These are phyloP conservation scores for Trichophyton simii DNA, from an alignment of 2,329 filamentous ascomycete species.

Conservation along the genomic window DNA sequence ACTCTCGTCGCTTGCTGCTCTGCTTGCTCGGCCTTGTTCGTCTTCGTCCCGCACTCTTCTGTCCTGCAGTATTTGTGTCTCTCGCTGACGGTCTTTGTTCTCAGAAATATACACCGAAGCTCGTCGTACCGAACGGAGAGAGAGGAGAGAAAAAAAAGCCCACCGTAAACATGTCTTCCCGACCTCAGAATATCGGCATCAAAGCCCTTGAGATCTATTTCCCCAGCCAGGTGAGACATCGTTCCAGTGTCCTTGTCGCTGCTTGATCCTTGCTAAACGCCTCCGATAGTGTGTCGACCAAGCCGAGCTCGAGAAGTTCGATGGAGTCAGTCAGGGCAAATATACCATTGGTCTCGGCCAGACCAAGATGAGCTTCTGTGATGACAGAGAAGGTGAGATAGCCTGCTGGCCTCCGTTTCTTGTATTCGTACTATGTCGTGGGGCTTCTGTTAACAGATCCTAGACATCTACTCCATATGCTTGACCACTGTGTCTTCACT, in stretches of 20 bases:
- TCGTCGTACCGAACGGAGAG: too few species aligned
- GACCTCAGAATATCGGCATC: constrained; percentile 79
- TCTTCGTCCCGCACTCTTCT: background rate
- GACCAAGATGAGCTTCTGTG: constrained; percentile 86
- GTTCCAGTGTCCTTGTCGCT: background rate
- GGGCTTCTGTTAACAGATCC: background rate
- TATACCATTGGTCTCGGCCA: constrained; percentile 86
- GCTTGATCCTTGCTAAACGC: constrained; percentile 5
- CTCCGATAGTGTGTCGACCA: constrained; percentile 64
- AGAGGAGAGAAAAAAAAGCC: background rate
- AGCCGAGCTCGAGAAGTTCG: constrained; percentile 70
- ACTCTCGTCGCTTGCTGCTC: background rate
- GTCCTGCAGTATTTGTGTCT: background rate
- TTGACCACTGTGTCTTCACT: constrained; percentile 67
- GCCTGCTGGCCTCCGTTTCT: too few species aligned
- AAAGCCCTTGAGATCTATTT: constrained; percentile 89
- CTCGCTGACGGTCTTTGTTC: background rate
- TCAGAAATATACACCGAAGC: background rate
- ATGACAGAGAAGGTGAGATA: constrained; percentile 66
- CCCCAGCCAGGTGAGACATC: constrained; percentile 60
- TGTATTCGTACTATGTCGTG: background rate
- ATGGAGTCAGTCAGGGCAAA: constrained; percentile 69
- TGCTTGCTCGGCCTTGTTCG: background rate
- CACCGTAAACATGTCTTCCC: constrained; percentile 49
- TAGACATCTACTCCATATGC: constrained; percentile 79